Evolutionary conservation across 345 rosid species (phyloP), one percentile per base, ranked within the genome.

Genomic region (Boechera divaricarpa): DNA sequence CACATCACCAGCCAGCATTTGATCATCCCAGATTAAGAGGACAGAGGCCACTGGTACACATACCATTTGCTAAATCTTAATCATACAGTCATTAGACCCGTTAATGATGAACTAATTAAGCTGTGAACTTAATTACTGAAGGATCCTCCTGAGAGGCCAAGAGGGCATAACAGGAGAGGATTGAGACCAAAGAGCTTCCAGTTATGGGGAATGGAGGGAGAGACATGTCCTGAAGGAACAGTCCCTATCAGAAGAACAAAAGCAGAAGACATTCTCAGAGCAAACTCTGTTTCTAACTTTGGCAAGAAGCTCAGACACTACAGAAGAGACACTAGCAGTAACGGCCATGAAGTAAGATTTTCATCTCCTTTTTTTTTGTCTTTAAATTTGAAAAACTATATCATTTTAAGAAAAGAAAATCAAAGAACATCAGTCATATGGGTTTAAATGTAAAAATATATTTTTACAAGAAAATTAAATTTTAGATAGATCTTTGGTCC

Each of bases 231-330:
- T 4, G 84, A 90, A 63, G 99, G 97, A 73, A 93, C 99, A 59
- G 54, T 96, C 65, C 99, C 99, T 13, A 84, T 96, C 11, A 85
- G 99, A 83, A 91, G 97, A 91, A 96, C 97, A 61, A 88, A 77
- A 3, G 88, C 91, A 81, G 66, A 86, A 72, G 99, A 96, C 76
- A 80, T 96, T 83, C 65, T 96, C 38, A 85, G 99, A 80, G 94
- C 96, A 0, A 89, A 85, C 72, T 89, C 93, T 55, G 36, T 86
- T 12, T 66, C 79, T 70, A 79, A 81, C 77, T 93, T 90, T 70
- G 98, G 98, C 54, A 93, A 83, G 74, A 93, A 90, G 81, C 77
- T 86, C 70, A 84, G 82, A 76, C 86, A 77, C 79, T 82, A 86
- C 56, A 80, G 86, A 83, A 90, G 98, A 87, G 99, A 93, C 79